Evolutionary conservation across 441 rosid genomes (phyloP).

Genomic region (Cnidoscolus chayamansa): DNA sequence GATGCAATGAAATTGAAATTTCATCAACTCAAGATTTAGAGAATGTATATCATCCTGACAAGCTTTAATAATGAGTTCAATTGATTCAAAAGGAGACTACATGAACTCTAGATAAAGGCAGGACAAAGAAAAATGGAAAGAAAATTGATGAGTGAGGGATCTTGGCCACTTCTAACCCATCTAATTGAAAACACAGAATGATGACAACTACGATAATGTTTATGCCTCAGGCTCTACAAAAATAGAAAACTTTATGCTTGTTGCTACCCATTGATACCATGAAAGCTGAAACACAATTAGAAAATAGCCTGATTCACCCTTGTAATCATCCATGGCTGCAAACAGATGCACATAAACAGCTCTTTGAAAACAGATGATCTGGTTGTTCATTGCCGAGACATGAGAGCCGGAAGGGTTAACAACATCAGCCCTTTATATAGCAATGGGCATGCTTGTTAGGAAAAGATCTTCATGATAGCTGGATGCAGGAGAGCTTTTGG

Average conservation of each 20-base stretch:
- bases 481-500: constrained; percentile 33
- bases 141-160: constrained; percentile 44
- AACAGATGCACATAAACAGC: constrained; percentile 29
- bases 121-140: constrained; percentile 2
- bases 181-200: constrained; percentile 25
- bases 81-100: constrained; percentile 19
- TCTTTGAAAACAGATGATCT: constrained; percentile 27
- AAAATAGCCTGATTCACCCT: constrained; percentile 21
- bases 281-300: constrained; percentile 19
- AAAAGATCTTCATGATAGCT: constrained; percentile 46
- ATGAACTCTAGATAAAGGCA: constrained; percentile 16
- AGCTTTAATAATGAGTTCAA: constrained; percentile 17
- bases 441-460: constrained; percentile 31
- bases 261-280: constrained; percentile 22
- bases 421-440: constrained; percentile 22
- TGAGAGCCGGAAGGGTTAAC: constrained; percentile 4
- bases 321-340: constrained; percentile 32
- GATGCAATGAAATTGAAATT: not conserved
- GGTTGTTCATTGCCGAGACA: not conserved
- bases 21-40: not conserved
- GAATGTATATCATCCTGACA: not conserved
- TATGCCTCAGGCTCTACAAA: constrained; percentile 17
- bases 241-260: constrained; percentile 23
- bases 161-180: constrained; percentile 47
- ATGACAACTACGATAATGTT: constrained; percentile 18